Evolutionary conservation across 768 basidiomycete species (phyloP).

Genomic region (Suillus discolor): DNA sequence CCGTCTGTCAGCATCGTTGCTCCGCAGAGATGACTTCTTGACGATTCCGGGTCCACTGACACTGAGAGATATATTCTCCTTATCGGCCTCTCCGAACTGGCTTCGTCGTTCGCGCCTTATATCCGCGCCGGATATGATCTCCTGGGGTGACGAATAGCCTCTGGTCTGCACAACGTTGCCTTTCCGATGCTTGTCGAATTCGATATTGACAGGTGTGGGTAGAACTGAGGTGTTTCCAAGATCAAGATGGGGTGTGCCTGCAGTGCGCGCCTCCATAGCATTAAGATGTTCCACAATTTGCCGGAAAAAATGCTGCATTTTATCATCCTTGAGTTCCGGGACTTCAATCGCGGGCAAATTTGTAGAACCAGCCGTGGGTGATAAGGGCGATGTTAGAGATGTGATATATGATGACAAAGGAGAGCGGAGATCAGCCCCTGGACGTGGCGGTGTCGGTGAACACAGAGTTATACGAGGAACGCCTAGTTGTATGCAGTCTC

Average conservation of each 20-base stretch:
- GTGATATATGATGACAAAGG: constrained; percentile 24
- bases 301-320: constrained; percentile 82
- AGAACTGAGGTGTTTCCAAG: constrained; percentile 9
- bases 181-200: constrained; percentile 22
- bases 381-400: constrained; percentile 27
- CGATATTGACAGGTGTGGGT: constrained; percentile 19
- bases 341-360: constrained; percentile 52
- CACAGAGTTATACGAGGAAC: constrained; percentile 30
- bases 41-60: constrained; percentile 22
- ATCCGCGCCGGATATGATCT: constrained; percentile 15
- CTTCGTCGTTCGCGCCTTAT: constrained; percentile 2
- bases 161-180: constrained; percentile 23
- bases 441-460: constrained; percentile 28
- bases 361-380: constrained; percentile 31
- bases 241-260: constrained; percentile 22
- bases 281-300: constrained; percentile 84
- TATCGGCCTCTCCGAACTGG: constrained; percentile 21
- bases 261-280: constrained; percentile 61
- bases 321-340: constrained; percentile 74
- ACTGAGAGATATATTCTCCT: constrained; percentile 52
- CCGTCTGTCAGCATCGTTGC: constrained; percentile 21
- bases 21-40: constrained; percentile 51
- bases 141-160: constrained; percentile 39
- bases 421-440: constrained; percentile 18
- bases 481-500: constrained; percentile 15